Conservation (phyloP, 495 filamentous ascomycete genomes). For the Penicillium paxilli region DNA sequence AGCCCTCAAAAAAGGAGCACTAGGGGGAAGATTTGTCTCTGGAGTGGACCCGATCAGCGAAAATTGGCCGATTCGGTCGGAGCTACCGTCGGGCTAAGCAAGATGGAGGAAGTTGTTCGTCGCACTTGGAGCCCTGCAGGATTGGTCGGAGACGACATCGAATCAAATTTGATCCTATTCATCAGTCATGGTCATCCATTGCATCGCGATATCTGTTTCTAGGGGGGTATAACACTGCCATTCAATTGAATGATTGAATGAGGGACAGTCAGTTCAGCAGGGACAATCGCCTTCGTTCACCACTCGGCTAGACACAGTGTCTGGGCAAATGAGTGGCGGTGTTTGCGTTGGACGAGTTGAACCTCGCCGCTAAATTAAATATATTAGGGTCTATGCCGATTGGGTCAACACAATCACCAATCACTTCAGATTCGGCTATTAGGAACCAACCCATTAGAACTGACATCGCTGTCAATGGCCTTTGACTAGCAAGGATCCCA, state of each 20-base stretch:
- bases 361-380: neutral
- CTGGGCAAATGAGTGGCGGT: neutral
- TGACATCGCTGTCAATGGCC: too few relatives aligned
- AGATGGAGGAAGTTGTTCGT: conserved; percentile 1
- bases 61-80: conserved; percentile 11
- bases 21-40: neutral
- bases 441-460: neutral
- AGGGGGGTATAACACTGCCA: too few relatives aligned
- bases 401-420: neutral
- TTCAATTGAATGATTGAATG: too few relatives aligned
- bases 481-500: too few relatives aligned
- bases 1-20: too few relatives aligned
- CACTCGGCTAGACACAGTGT: neutral
- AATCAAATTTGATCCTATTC: too few relatives aligned
- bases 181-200: too few relatives aligned
- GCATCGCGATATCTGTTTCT: too few relatives aligned
- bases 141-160: neutral
- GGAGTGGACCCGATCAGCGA: conserved; percentile 15
- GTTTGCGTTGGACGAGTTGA: neutral
- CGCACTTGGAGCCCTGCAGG: conserved; percentile 1
- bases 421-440: neutral
- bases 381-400: neutral
- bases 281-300: neutral
- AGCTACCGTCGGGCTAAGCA: conserved; percentile 6
- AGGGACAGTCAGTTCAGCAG: too few relatives aligned